Percentiles rank a stretch among this genome's conserved stretches.
Conservation (phyloP, 331 rosid genomes). For the Telfairia occidentalis region DNA sequence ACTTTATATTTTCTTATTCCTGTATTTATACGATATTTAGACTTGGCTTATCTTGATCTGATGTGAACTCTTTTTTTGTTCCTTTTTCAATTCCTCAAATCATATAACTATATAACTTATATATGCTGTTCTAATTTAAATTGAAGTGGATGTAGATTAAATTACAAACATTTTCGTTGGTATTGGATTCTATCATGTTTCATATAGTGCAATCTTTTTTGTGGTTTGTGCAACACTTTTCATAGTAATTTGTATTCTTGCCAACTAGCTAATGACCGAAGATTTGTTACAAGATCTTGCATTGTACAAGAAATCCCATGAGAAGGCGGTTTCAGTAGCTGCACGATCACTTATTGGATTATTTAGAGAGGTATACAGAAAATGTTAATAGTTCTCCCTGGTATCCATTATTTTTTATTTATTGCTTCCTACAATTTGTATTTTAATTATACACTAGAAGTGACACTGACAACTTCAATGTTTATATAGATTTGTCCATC, state of each 20-base stretch:
- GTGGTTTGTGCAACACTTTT: background rate
- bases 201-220: background rate
- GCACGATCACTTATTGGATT: conserved; percentile 74
- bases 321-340: conserved; percentile 82
- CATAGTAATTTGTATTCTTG: conserved; percentile 22
- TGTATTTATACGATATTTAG: background rate
- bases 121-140: background rate
- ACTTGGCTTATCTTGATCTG: background rate
- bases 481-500: conserved; percentile 74
- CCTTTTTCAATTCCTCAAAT: too few species aligned
- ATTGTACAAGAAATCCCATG: conserved; percentile 81
- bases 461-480: conserved; percentile 5
- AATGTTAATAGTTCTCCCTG: background rate
- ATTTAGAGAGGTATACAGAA: conserved; percentile 63
- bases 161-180: background rate
- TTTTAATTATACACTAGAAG: conserved; percentile 1
- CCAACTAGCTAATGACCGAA: conserved; percentile 72
- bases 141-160: background rate
- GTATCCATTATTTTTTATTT: background rate
- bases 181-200: background rate
- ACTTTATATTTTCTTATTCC: background rate
- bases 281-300: conserved; percentile 92
- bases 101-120: background rate
- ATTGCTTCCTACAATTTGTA: background rate
- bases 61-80: background rate